These are phyloP conservation scores for Albizia julibrissin DNA, from an alignment of 306 rosid species.

Conservation along the genomic window DNA sequence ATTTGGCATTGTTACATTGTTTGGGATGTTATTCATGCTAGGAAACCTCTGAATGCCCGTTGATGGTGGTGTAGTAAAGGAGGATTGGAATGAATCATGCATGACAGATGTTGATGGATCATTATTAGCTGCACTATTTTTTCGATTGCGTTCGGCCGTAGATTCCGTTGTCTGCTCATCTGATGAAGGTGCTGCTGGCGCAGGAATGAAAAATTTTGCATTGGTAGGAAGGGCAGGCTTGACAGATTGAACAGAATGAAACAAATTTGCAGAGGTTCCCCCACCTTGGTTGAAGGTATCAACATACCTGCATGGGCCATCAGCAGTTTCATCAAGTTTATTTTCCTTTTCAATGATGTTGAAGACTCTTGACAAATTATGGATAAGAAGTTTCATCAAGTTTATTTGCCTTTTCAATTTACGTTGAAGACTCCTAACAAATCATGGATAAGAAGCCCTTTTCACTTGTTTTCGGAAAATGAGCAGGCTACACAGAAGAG, in stretches of 20 bases:
- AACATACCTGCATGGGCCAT: conserved; percentile 68
- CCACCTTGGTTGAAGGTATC: conserved; percentile 91
- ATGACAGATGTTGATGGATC: conserved; percentile 52
- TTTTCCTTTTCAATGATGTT: conserved; percentile 17
- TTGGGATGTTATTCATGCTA: conserved; percentile 59
- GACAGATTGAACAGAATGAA: conserved; percentile 61
- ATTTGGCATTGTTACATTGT: conserved; percentile 35
- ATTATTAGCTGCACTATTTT: conserved; percentile 42
- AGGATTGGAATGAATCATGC: conserved; percentile 47
- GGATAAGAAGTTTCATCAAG: conserved; percentile 15
- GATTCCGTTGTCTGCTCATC: conserved; percentile 60
- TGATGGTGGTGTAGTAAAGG: conserved; percentile 35
- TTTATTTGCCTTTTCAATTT: conserved; percentile 19
- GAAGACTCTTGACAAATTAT: conserved; percentile 10
- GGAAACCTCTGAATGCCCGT: conserved; percentile 56
- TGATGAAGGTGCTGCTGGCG: conserved; percentile 50
- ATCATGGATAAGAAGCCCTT: conserved; percentile 9
- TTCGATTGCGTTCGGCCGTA: conserved; percentile 54
- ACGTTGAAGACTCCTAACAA: background rate
- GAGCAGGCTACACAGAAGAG: conserved; percentile 10
- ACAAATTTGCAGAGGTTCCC: conserved; percentile 63
- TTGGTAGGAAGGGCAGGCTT: conserved; percentile 63
- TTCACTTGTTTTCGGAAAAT: conserved; percentile 16
- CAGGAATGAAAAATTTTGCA: conserved; percentile 82
- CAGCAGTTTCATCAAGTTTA: conserved; percentile 15